Conservation (phyloP, 257 asterid genomes). For the Primulina eburnea region DNA sequence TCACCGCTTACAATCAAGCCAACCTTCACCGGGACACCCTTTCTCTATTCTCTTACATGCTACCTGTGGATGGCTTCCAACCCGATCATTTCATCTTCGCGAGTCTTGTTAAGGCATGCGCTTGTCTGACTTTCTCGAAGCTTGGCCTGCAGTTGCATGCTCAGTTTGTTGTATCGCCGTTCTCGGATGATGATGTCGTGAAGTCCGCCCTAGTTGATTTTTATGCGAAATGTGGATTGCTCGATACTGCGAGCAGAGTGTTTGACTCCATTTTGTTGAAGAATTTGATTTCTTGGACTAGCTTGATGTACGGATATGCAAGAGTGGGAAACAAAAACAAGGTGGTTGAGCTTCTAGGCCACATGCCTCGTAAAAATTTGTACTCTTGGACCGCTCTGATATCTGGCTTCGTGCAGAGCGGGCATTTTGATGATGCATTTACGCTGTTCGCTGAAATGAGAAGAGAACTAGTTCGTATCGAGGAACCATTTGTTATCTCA, state of each 20-base stretch:
- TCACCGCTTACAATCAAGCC: slow-evolving; percentile 65
- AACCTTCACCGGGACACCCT: slow-evolving; percentile 38
- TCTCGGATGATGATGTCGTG: slow-evolving; percentile 57
- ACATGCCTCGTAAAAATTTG: slow-evolving; percentile 42
- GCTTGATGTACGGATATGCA: slow-evolving; percentile 70
- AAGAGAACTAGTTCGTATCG: slow-evolving; percentile 45
- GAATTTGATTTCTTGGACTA: slow-evolving; percentile 61
- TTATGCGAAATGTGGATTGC: slow-evolving; percentile 67
- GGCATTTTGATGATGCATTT: slow-evolving; percentile 47
- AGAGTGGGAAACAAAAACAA: slow-evolving; percentile 57
- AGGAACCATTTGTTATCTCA: slow-evolving; percentile 54
- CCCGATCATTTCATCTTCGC: slow-evolving; percentile 72
- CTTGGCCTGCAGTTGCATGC: slow-evolving; percentile 67
- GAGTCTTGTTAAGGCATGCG: slow-evolving; percentile 62
- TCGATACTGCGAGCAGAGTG: slow-evolving; percentile 45
- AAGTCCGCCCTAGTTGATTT: slow-evolving; percentile 78
- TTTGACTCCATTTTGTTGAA: slow-evolving; percentile 49
- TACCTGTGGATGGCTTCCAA: slow-evolving; percentile 32
- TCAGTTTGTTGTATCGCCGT: slow-evolving; percentile 50
- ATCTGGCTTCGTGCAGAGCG: slow-evolving; percentile 69
- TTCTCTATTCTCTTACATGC: slow-evolving; percentile 35
- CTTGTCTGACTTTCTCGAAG: slow-evolving; percentile 35
- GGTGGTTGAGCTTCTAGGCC: slow-evolving; percentile 40
- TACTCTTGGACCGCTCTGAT: slow-evolving; percentile 64
- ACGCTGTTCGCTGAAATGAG: slow-evolving; percentile 52